A percentile compares a stretch with the other conserved stretches of the same genome.
These are phyloP conservation scores for Podosphaera fusca DNA, from an alignment of 2,329 filamentous ascomycete genomes.

Conservation along the genomic window DNA sequence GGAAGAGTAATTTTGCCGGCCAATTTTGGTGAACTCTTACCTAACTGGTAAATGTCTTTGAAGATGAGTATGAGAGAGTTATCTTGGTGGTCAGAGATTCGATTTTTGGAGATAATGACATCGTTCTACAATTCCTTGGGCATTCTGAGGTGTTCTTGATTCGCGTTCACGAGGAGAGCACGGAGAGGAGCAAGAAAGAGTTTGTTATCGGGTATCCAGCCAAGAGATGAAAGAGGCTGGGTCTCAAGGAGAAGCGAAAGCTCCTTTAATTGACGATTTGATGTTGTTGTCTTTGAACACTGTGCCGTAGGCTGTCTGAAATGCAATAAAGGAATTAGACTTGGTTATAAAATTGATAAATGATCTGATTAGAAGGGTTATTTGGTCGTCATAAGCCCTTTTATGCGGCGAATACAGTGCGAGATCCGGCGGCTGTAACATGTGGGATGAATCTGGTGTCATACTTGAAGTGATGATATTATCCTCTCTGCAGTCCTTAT, in stretches of 20 bases:
- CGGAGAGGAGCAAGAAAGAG: slow-evolving; percentile 5
- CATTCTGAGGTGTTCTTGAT: slow-evolving; percentile 1
- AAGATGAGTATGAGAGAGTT: neutral
- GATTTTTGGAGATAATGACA: neutral
- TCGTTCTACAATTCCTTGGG: neutral
- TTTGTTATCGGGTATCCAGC: slow-evolving; percentile 13
- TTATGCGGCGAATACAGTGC: slow-evolving; percentile 17
- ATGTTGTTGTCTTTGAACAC: slow-evolving; percentile 13
- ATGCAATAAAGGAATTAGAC: slow-evolving; percentile 10
- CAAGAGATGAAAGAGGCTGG: slow-evolving; percentile 2
- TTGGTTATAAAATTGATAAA: slow-evolving; percentile 12
- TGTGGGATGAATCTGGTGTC: neutral
- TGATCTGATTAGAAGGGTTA: neutral
- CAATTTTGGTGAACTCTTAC: neutral
- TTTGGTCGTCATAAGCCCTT: neutral
- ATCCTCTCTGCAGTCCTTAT: slow-evolving; percentile 15
- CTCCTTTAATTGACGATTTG: slow-evolving; percentile 12
- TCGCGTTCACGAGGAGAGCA: slow-evolving; percentile 2
- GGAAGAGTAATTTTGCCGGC: neutral
- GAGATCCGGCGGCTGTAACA: neutral
- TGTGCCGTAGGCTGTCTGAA: slow-evolving; percentile 10
- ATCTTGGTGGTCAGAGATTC: slow-evolving; percentile 3
- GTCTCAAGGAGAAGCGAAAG: slow-evolving; percentile 15
- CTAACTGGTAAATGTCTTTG: neutral
- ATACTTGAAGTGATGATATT: slow-evolving; percentile 17